phyloP scores from a whole-genome alignment of 1,139 yeast genomes.

The Protomyces macrosporus region DNA sequence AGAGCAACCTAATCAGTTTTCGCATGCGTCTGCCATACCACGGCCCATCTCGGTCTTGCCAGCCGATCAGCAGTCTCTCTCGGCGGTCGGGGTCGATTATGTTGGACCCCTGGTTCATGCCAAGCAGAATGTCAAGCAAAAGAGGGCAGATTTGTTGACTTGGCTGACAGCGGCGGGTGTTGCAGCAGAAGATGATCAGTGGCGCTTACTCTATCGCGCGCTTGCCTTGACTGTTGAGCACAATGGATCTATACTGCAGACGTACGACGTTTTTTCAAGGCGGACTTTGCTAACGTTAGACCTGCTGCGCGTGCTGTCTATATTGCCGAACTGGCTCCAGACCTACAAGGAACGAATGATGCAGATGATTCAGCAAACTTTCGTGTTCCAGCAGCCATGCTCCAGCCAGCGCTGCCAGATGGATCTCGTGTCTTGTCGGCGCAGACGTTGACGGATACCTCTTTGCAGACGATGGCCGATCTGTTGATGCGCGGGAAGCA shows the following conservation, averaged over 20 bases:
- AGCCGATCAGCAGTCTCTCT: slow-evolving; percentile 4
- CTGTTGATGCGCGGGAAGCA: slow-evolving; percentile 54
- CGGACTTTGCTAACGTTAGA: background rate
- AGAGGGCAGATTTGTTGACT: background rate
- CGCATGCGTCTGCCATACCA: slow-evolving; percentile 5
- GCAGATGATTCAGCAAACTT: slow-evolving; percentile 13
- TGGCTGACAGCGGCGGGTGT: slow-evolving; percentile 1
- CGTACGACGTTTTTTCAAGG: background rate
- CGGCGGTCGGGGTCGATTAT: background rate
- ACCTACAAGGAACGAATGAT: background rate
- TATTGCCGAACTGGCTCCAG: slow-evolving; percentile 1
- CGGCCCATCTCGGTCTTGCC: background rate
- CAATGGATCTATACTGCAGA: slow-evolving; percentile 1
- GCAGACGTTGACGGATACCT: background rate
- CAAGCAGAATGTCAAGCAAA: slow-evolving; percentile 10
- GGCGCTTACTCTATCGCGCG: background rate
- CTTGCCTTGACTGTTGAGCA: slow-evolving; percentile 2
- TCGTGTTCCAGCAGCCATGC: slow-evolving; percentile 1
- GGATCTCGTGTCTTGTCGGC: background rate
- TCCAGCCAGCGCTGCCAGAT: background rate
- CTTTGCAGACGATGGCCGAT: slow-evolving; percentile 10
- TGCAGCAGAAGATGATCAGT: background rate
- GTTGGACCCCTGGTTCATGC: slow-evolving; percentile 12
- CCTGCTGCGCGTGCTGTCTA: background rate
- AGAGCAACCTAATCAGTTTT: slow-evolving; percentile 1